phyloP scores from a whole-genome alignment of 805 yeast species.

The Wickerhamiella qilinensis region DNA sequence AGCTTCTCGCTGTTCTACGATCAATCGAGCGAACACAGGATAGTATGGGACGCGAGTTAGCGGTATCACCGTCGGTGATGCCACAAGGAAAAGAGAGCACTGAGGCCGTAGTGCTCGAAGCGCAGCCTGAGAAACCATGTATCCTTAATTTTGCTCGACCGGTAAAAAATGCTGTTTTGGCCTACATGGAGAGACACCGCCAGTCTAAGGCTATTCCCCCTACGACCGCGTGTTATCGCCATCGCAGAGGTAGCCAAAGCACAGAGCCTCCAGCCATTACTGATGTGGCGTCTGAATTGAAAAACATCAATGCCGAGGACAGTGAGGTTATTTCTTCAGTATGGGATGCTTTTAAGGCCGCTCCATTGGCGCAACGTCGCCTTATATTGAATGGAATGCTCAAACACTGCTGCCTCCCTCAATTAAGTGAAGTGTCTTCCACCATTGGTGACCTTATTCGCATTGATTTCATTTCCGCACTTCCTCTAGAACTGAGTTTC shows the following conservation, averaged over 20 bases:
- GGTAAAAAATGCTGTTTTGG: no score
- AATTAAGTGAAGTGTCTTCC: conserved; percentile 67
- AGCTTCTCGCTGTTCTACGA: no score
- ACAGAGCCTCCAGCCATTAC: conserved; percentile 23
- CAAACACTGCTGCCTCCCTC: conserved; percentile 89
- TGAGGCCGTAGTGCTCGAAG: no score
- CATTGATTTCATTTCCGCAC: conserved; percentile 71
- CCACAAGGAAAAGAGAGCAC: no score
- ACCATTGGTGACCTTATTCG: conserved; percentile 67
- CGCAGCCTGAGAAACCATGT: no score
- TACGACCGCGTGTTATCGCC: background rate
- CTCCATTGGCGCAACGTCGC: conserved; percentile 52
- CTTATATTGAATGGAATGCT: conserved; percentile 70
- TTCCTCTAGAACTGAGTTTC: conserved; percentile 74
- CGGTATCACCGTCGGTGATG: no score
- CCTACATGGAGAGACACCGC: no score
- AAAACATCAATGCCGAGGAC: conserved; percentile 40
- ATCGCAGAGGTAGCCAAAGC: background rate
- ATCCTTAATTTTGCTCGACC: no score
- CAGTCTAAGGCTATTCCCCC: no score
- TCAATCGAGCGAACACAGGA: no score
- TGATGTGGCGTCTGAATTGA: conserved; percentile 36
- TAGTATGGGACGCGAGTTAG: no score
- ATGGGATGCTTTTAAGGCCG: conserved; percentile 70
- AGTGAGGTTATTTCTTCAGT: conserved; percentile 65